A percentile compares a stretch with the other conserved stretches of the same genome.
phyloP scores from a whole-genome alignment of 306 rosid genomes.

The Lupinus albus region DNA sequence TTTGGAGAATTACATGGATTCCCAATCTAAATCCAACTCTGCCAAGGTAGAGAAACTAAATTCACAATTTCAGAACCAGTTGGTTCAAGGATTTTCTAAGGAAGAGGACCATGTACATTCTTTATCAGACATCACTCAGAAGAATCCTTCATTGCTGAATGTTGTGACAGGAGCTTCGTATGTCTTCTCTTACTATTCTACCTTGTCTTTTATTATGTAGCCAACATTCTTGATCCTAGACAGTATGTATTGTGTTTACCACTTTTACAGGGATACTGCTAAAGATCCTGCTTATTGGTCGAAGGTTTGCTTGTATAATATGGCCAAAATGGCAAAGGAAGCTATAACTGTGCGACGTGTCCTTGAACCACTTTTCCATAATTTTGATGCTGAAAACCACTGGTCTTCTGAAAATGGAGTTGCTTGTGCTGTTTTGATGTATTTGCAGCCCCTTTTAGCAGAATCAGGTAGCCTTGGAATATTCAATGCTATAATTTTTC shows the following conservation, averaged over 20 bases:
- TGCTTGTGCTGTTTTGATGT: conserved; percentile 72
- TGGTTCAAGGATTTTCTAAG: conserved; percentile 53
- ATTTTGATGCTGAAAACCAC: conserved; percentile 71
- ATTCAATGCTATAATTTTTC: conserved; percentile 23
- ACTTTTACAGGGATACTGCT: conserved; percentile 61
- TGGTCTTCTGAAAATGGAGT: conserved; percentile 82
- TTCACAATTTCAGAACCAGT: conserved; percentile 55
- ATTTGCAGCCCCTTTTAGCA: conserved; percentile 77
- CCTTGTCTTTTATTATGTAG: conserved; percentile 33
- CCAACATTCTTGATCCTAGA: conserved; percentile 24
- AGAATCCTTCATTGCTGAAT: no score
- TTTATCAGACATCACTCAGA: no score
- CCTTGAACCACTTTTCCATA: conserved; percentile 88
- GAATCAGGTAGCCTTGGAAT: conserved; percentile 72
- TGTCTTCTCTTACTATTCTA: conserved; percentile 39
- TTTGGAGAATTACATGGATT: conserved; percentile 76
- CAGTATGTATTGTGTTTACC: conserved; percentile 30
- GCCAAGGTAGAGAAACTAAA: conserved; percentile 50
- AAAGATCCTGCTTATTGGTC: conserved; percentile 92
- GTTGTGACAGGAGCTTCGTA: conserved; percentile 41
- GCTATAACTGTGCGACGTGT: conserved; percentile 87
- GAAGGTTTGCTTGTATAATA: conserved; percentile 76
- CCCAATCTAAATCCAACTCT: conserved; percentile 45
- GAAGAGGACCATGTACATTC: conserved; percentile 27
- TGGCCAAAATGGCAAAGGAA: conserved; percentile 84